phyloP scores from a whole-genome alignment of 805 yeast species.

The Saturnispora hagleri region DNA sequence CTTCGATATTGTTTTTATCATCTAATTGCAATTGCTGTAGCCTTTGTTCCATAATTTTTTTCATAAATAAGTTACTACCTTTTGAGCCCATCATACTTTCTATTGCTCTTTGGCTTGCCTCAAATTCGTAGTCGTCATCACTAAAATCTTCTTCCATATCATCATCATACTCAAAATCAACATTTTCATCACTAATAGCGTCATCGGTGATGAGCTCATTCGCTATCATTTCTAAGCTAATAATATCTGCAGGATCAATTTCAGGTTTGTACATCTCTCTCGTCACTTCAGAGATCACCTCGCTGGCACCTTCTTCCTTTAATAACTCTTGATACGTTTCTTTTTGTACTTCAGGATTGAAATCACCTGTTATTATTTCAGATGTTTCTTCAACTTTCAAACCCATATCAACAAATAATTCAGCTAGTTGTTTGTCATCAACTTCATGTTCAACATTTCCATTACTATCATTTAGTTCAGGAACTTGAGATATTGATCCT shows the following conservation, averaged over 20 bases:
- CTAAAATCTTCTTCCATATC: slow-evolving; percentile 8
- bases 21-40: slow-evolving; percentile 12
- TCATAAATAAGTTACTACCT: slow-evolving; percentile 33
- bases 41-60: slow-evolving; percentile 28
- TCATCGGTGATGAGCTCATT: slow-evolving; percentile 31
- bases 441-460: slow-evolving; percentile 12
- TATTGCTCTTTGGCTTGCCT: slow-evolving; percentile 5
- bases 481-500: slow-evolving; percentile 30
- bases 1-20: background rate
- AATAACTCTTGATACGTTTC: background rate
- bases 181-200: slow-evolving; percentile 13
- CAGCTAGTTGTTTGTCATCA: slow-evolving; percentile 26
- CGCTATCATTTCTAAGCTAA: slow-evolving; percentile 47
- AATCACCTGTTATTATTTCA: background rate
- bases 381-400: slow-evolving; percentile 7
- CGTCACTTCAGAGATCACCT: background rate
- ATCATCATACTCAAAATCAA: slow-evolving; percentile 20
- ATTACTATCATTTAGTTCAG: slow-evolving; percentile 13
- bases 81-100: slow-evolving; percentile 17
- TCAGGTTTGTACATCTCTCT: slow-evolving; percentile 17
- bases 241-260: slow-evolving; percentile 36
- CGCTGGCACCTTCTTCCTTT: slow-evolving; percentile 2
- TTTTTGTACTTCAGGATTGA: background rate
- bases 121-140: slow-evolving; percentile 14
- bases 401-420: slow-evolving; percentile 30